phyloP scores from a whole-genome alignment of 2,329 filamentous ascomycete genomes.

The Pezicula radicicola region DNA sequence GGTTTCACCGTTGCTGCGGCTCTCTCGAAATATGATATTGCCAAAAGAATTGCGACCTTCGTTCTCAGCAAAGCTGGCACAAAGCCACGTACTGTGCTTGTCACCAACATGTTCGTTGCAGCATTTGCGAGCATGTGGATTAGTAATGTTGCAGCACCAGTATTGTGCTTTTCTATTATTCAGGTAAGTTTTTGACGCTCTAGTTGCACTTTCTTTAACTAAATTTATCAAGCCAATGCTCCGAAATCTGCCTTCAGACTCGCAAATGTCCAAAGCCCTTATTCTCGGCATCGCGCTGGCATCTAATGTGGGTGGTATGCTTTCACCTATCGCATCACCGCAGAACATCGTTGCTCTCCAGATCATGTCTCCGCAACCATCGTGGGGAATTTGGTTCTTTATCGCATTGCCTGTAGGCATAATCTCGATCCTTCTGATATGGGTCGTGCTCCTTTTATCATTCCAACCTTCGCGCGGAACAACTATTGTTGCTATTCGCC shows the following conservation, averaged over 20 bases:
- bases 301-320: slow-evolving; percentile 93
- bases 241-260: slow-evolving; percentile 85
- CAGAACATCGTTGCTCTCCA: slow-evolving; percentile 96
- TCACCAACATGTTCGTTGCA: slow-evolving; percentile 99
- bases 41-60: slow-evolving; percentile 94
- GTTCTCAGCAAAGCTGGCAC: slow-evolving; percentile 96
- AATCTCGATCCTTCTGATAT: slow-evolving; percentile 83
- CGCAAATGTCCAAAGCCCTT: slow-evolving; percentile 89
- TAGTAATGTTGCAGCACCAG: slow-evolving; percentile 94
- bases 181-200: slow-evolving; percentile 54
- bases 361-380: slow-evolving; percentile 89
- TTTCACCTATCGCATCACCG: slow-evolving; percentile 93
- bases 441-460: slow-evolving; percentile 78
- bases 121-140: slow-evolving; percentile 99
- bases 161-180: slow-evolving; percentile 96
- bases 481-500: slow-evolving; percentile 86
- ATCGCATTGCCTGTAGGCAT: slow-evolving; percentile 90
- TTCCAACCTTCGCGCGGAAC: slow-evolving; percentile 85
- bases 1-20: slow-evolving; percentile 96
- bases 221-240: slow-evolving; percentile 68
- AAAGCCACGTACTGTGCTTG: slow-evolving; percentile 78
- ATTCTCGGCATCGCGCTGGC: slow-evolving; percentile 93
- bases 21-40: slow-evolving; percentile 94
- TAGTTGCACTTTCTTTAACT: not conserved
- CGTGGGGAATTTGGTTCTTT: slow-evolving; percentile 97